Evolutionary conservation across 2,329 filamentous ascomycete genomes (phyloP).

Genomic region (Ophiosphaerella herpotricha): DNA sequence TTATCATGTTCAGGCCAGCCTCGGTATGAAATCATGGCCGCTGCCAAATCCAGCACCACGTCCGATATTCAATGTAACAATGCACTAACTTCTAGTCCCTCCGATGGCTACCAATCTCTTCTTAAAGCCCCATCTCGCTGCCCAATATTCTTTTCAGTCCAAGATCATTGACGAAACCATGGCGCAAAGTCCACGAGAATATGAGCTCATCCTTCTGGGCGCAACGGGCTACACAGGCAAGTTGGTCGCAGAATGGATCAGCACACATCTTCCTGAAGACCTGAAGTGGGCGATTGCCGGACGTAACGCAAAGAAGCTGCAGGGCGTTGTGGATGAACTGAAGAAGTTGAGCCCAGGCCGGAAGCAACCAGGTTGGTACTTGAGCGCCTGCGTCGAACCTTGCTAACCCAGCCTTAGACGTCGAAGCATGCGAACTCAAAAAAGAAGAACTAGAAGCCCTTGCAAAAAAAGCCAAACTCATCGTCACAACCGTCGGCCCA

Average conservation of each 20-base stretch:
- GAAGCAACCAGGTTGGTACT: constrained; percentile 65
- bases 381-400: neutral
- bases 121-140: constrained; percentile 8
- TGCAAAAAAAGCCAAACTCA: constrained; percentile 59
- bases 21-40: constrained; percentile 20
- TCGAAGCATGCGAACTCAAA: constrained; percentile 49
- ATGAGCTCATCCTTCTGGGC: constrained; percentile 69
- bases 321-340: constrained; percentile 68
- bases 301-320: constrained; percentile 76
- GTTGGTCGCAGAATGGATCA: constrained; percentile 75
- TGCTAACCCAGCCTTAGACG: constrained; percentile 34
- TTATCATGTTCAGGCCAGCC: constrained; percentile 7
- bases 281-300: constrained; percentile 89
- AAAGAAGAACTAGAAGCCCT: constrained; percentile 56
- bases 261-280: constrained; percentile 70
- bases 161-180: constrained; percentile 18
- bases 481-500: constrained; percentile 67
- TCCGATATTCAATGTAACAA: constrained; percentile 19
- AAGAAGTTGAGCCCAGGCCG: constrained; percentile 71
- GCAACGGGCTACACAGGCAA: constrained; percentile 84
- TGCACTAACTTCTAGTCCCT: constrained; percentile 11
- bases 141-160: constrained; percentile 6
- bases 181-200: constrained; percentile 51
- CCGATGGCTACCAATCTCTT: constrained; percentile 10
- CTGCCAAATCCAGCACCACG: constrained; percentile 27